Percentiles rank a stretch among this genome's conserved stretches.
Conservation (phyloP, 495 filamentous ascomycete species). For the Trichocladium antarcticum region DNA sequence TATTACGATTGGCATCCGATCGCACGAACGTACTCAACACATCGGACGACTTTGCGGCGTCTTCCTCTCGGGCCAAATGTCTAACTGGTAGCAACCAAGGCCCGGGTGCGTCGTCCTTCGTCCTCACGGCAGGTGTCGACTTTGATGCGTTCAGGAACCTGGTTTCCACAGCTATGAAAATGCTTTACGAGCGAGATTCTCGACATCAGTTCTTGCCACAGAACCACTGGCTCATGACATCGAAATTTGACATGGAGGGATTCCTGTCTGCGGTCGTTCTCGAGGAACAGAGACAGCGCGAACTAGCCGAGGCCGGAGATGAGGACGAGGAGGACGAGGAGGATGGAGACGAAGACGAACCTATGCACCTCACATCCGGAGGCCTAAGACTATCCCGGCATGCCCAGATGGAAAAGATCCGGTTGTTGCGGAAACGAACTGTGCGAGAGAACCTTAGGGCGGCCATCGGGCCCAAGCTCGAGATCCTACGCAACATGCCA, state of each 20-base stretch:
- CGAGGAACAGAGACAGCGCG: constrained; percentile 74
- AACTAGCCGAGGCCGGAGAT: constrained; percentile 34
- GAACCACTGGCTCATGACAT: constrained; percentile 91
- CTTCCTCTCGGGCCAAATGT: background rate
- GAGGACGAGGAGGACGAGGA: constrained; percentile 43
- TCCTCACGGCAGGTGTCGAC: constrained; percentile 47
- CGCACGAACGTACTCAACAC: background rate
- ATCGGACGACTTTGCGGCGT: background rate
- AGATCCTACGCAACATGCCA: constrained; percentile 91
- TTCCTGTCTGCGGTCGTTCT: constrained; percentile 79
- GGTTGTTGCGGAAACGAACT: constrained; percentile 50
- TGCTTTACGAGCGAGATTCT: constrained; percentile 92
- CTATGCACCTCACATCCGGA: constrained; percentile 3
- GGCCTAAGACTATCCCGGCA: constrained; percentile 25
- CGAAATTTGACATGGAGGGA: constrained; percentile 78
- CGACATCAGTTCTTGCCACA: constrained; percentile 68
- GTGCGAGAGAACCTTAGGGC: constrained; percentile 58
- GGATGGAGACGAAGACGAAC: constrained; percentile 34
- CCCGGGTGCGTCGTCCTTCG: background rate
- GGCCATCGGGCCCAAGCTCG: constrained; percentile 67
- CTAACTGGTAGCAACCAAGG: background rate
- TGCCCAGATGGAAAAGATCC: constrained; percentile 35
- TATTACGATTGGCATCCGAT: constrained; percentile 14
- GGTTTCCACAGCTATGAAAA: constrained; percentile 69
- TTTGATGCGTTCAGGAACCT: constrained; percentile 69